These are phyloP conservation scores for Pyrus hybrid DNA, from an alignment of 331 rosid species.

Conservation along the genomic window DNA sequence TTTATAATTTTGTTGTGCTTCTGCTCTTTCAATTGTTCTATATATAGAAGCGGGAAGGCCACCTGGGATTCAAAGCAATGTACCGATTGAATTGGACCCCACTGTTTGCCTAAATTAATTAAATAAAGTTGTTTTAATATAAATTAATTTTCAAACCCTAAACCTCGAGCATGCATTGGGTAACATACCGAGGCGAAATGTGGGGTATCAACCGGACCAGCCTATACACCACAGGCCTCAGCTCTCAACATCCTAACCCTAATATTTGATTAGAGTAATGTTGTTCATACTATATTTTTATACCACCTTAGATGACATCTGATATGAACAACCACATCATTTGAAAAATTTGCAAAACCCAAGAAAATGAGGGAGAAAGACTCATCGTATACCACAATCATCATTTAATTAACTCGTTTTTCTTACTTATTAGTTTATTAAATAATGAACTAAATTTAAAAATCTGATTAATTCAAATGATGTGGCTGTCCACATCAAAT, in stretches of 20 bases:
- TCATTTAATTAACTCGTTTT: no score
- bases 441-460: no score
- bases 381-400: no score
- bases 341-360: no score
- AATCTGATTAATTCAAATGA: no score
- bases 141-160: neutral
- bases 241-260: neutral
- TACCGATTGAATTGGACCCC: slow-evolving; percentile 8
- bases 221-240: slow-evolving; percentile 21
- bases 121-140: neutral
- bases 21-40: neutral
- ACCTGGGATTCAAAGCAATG: slow-evolving; percentile 22
- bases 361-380: no score
- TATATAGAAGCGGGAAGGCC: slow-evolving; percentile 22
- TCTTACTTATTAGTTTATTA: no score
- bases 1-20: neutral
- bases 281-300: no score
- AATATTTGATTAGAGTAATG: no score
- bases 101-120: neutral
- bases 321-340: no score
- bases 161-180: slow-evolving; percentile 36
- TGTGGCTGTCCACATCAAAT: no score
- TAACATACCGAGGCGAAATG: slow-evolving; percentile 61
- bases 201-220: slow-evolving; percentile 61
- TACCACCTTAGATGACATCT: no score